Evolutionary conservation across 495 filamentous ascomycete species (phyloP).

Genomic region (Filosporella fistucella): DNA sequence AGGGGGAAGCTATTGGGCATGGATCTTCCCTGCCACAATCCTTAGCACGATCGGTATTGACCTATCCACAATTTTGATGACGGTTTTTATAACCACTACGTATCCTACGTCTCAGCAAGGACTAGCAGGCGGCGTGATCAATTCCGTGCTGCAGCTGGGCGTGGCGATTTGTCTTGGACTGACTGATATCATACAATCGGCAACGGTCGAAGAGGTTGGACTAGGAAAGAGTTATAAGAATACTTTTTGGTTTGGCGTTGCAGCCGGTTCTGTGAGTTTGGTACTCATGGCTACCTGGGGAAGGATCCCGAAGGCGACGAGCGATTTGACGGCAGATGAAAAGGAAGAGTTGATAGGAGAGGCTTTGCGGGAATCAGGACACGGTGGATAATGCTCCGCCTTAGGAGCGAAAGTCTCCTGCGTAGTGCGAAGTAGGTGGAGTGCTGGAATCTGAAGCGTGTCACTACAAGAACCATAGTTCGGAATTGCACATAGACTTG

Average conservation of each 20-base stretch:
- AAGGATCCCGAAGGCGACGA: conserved; percentile 56
- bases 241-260: conserved; percentile 64
- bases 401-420: no score
- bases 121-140: conserved; percentile 60
- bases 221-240: conserved; percentile 47
- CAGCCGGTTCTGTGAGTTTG: conserved; percentile 44
- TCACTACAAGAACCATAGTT: no score
- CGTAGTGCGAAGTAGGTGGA: no score
- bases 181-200: conserved; percentile 47
- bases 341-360: conserved; percentile 30
- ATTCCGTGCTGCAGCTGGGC: conserved; percentile 56
- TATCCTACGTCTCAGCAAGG: conserved; percentile 66
- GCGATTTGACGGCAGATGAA: conserved; percentile 65
- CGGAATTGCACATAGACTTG: no score
- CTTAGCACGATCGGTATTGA: conserved; percentile 77
- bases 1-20: conserved; percentile 56
- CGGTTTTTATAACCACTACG: conserved; percentile 75
- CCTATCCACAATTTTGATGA: conserved; percentile 73
- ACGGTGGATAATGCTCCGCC: no score
- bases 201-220: conserved; percentile 25
- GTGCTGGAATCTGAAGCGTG: no score
- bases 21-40: conserved; percentile 75
- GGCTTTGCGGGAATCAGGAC: no score
- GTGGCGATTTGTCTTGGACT: conserved; percentile 73
- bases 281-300: conserved; percentile 56